Evolutionary conservation across 1,284 basidiomycete genomes (phyloP), one percentile per base, ranked within the genome.

Genomic region (Malassezia vespertilionis): DNA sequence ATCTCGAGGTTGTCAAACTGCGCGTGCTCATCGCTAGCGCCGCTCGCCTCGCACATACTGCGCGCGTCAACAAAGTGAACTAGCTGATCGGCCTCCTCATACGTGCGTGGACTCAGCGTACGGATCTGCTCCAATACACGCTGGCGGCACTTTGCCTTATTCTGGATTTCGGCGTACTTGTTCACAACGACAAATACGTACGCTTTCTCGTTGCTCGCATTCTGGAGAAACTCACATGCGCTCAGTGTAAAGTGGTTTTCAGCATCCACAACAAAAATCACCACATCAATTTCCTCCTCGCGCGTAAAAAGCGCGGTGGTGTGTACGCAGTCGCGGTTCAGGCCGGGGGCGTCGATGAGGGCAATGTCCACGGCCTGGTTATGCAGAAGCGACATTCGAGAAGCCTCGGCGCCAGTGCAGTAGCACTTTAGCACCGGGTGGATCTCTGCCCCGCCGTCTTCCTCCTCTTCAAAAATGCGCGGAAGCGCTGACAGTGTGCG

Each of bases 121-220:
- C 82, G 84, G 76, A 99, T 88, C 74, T 97, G 91, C 53, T 97
- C 89, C 37, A 95, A 79, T 36, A 99, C 86, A 18, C 83, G 74
- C 38, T 84, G 79, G 63, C 81, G 80, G 74, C 91, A 97, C 73
- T 88, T 86, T 40, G 84, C 84, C 76, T 96, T 95, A 78, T 96
- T 86, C 66, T 81, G 79, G 73, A 97, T 95, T 69, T 86, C 83
- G 65, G 89, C 89, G 70, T 83, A 99, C 73, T 95, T 90, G 79
- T 99, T 97, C 69, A 97, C 91, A 38, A 97, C 93, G 64, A 97
- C 85, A 75, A 97, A 99, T 30, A 99, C 76, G 71, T 93, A 93
- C 0, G 91, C 88, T 76, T 97, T 97, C 75, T 97, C 93, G 66
- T 89, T 84, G 72, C 84, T 85, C 1, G 93, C 90, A 61, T 82